These are phyloP conservation scores for Theileria annulata DNA, from an alignment of 169 alveolate species.

Conservation along the genomic window DNA sequence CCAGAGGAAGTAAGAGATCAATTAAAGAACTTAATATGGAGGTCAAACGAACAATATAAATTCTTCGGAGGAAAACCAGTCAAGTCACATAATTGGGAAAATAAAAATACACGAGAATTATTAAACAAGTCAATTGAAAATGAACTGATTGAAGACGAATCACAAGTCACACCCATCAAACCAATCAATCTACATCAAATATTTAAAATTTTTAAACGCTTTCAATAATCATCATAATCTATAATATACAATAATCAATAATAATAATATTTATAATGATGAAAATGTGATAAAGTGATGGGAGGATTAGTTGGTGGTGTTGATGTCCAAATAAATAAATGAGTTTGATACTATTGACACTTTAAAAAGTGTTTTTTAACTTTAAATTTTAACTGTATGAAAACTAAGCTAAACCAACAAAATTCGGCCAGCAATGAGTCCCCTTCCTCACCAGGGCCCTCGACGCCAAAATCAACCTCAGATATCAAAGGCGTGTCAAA, in stretches of 20 bases:
- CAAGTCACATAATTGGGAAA: constrained; percentile 2
- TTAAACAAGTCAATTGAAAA: constrained; percentile 46
- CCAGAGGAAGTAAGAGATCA: constrained; percentile 50
- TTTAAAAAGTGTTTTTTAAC: not conserved
- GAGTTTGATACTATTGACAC: not conserved
- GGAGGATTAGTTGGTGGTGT: constrained; percentile 11
- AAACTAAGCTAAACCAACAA: constrained; percentile 6
- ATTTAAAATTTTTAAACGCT: constrained; percentile 49
- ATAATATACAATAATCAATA: not conserved
- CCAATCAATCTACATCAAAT: constrained; percentile 55
- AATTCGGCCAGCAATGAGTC: not conserved
- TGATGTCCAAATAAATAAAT: constrained; percentile 1
- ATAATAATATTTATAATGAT: no score
- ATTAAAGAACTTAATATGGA: constrained; percentile 25
- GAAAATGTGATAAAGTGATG: not conserved
- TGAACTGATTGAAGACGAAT: constrained; percentile 46
- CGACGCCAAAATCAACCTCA: constrained; percentile 10
- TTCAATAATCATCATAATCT: not conserved
- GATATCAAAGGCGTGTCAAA: not conserved
- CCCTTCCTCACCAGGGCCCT: constrained; percentile 1
- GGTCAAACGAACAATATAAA: constrained; percentile 6
- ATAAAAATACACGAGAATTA: constrained; percentile 29
- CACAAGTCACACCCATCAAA: constrained; percentile 18
- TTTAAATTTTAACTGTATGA: constrained; percentile 13
- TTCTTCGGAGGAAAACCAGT: constrained; percentile 4